Base-by-base conservation (phyloP, 1,284 basidiomycete species). In the Irpex rosettiformis region DNA sequence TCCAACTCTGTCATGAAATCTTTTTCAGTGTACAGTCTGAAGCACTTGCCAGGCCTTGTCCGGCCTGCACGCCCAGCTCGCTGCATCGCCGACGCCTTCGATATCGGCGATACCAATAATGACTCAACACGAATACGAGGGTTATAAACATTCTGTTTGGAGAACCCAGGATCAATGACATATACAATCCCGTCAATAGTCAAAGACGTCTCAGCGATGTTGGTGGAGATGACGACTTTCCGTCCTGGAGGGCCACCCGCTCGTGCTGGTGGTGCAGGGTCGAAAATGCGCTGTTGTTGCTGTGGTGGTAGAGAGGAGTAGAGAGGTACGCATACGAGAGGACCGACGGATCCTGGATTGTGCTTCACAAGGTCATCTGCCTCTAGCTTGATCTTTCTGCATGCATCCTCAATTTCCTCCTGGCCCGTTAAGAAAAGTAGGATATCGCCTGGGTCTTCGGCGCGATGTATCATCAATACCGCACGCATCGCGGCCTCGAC, bases 151-250 rank as follows among this genome's bases (percentile, higher is more conserved):
- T 96, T 98, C 75, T 98, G 93, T 75, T 98, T 96, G 8, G 93
- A 94, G 78, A 97, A 96, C 0, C 96, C 96, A 0, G 97, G 95
- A 72, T 99, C 96, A 48, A 99, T 94, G 58, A 99, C 96, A 70
- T 98, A 99, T 11, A 98, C 95, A 69, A 99, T 98, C 24, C 96
- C 97, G 67, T 98, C 96, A 62, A 99, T 98, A 1, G 96, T 99
- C 37, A 99, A 77, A 8, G 94, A 97, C 0, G 97, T 99, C 75
- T 99, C 96, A 6, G 97, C 97, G 62, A 99, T 96, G 74, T 99
- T 99, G 30, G 97, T 99, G 11, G 94, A 94, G 0, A 99, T 79
- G 53, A 99, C 93, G 30, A 98, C 86, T 74, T 99, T 99, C 62
- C 96, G 85, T 0, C 96, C 94, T 0, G 91, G 88, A 0, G 93